phyloP scores from a whole-genome alignment of 1,284 basidiomycete genomes.

The Puccinia horiana region DNA sequence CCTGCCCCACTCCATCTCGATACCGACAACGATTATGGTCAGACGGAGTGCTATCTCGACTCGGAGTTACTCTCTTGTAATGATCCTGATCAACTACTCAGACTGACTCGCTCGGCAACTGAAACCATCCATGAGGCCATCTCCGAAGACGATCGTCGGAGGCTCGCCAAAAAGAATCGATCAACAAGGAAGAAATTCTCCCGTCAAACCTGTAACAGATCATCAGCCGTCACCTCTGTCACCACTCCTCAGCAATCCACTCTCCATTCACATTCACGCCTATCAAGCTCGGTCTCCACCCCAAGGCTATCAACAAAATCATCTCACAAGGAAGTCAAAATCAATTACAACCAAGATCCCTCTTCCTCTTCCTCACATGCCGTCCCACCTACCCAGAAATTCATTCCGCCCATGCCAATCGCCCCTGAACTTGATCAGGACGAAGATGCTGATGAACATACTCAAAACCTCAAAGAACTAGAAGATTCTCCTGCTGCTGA shows the following conservation, averaged over 20 bases:
- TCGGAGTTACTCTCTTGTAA: neutral
- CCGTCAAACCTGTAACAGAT: constrained; percentile 62
- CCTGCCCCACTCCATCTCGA: constrained; percentile 48
- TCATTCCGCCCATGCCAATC: constrained; percentile 45
- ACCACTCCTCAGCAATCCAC: neutral
- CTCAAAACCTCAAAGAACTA: constrained; percentile 46
- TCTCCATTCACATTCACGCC: neutral
- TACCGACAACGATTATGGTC: constrained; percentile 28
- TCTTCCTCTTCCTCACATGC: constrained; percentile 4
- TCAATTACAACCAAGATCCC: neutral
- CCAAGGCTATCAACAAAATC: constrained; percentile 4
- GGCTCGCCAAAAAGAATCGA: constrained; percentile 61
- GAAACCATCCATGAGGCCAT: constrained; percentile 83
- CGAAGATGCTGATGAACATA: constrained; percentile 46
- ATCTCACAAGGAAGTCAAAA: neutral
- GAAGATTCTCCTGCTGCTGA: constrained; percentile 49
- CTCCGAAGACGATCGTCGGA: constrained; percentile 70
- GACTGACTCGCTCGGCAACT: constrained; percentile 82
- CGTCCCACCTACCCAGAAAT: neutral
- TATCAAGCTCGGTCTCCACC: constrained; percentile 10
- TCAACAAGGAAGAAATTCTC: constrained; percentile 62
- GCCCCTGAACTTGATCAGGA: constrained; percentile 45
- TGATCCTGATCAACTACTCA: constrained; percentile 78
- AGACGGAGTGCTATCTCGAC: constrained; percentile 27
- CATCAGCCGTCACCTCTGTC: constrained; percentile 40